These are phyloP conservation scores for Talaromyces marneffei DNA, from an alignment of 2,329 filamentous ascomycete species.

Conservation along the genomic window DNA sequence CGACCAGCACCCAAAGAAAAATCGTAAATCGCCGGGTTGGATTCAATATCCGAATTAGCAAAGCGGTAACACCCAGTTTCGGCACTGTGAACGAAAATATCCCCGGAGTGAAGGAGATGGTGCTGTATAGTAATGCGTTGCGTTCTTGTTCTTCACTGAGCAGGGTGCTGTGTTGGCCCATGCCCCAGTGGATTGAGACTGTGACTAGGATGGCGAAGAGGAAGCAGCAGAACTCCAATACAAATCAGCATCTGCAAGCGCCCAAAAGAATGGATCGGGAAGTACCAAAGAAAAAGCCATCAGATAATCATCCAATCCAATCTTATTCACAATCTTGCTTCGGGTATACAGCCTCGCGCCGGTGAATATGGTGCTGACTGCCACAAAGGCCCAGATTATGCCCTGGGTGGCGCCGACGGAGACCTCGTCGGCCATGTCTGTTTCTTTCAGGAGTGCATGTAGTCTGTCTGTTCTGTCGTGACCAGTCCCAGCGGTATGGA, in stretches of 20 bases:
- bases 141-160: constrained; percentile 19
- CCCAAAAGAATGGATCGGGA: too few species aligned
- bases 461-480: background rate
- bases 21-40: constrained; percentile 18
- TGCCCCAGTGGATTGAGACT: constrained; percentile 8
- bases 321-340: constrained; percentile 8
- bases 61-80: constrained; percentile 25
- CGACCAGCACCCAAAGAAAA: constrained; percentile 26
- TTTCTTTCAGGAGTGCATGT: background rate
- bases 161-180: background rate
- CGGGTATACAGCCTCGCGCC: constrained; percentile 12
- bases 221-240: constrained; percentile 8
- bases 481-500: background rate
- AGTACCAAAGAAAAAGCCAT: constrained; percentile 11
- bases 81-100: constrained; percentile 27
- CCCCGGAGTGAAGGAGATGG: constrained; percentile 24
- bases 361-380: constrained; percentile 9
- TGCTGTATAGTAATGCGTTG: constrained; percentile 22
- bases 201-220: constrained; percentile 11
- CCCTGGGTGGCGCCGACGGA: constrained; percentile 6
- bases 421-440: background rate
- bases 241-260: background rate
- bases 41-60: constrained; percentile 26
- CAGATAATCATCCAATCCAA: constrained; percentile 14
- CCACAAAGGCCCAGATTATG: constrained; percentile 14